These are phyloP conservation scores for Byssoonygena ceratinophila DNA, from an alignment of 2,329 filamentous ascomycete species.

Conservation along the genomic window DNA sequence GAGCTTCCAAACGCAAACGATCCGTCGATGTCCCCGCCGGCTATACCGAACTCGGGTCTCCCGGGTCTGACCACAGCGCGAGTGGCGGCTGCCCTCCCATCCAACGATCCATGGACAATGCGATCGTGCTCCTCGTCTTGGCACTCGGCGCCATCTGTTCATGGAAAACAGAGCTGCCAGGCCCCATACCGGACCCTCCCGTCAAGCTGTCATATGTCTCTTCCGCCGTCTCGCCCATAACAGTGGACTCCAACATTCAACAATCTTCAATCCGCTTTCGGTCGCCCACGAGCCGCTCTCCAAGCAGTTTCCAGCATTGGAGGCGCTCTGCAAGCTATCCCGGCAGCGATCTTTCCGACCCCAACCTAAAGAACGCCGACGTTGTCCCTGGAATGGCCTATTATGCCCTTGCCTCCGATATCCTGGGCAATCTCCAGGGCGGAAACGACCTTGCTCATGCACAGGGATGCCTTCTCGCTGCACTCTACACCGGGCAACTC, in stretches of 20 bases:
- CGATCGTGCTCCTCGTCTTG: constrained; percentile 69
- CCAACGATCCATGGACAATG: constrained; percentile 60
- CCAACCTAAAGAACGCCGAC: constrained; percentile 56
- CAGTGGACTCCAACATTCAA: constrained; percentile 3
- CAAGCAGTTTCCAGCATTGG: constrained; percentile 6
- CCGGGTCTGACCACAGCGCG: constrained; percentile 9
- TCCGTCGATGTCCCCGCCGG: constrained; percentile 12
- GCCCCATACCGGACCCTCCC: constrained; percentile 40
- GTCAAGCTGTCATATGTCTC: constrained; percentile 14
- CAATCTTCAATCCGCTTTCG: constrained; percentile 6
- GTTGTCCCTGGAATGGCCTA: constrained; percentile 82
- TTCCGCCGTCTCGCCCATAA: constrained; percentile 14
- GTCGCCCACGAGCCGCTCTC: constrained; percentile 8
- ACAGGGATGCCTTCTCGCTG: constrained; percentile 73
- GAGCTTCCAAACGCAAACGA: constrained; percentile 16
- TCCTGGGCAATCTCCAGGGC: constrained; percentile 69
- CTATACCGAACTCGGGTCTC: constrained; percentile 12
- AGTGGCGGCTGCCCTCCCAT: constrained; percentile 21
- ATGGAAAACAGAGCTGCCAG: constrained; percentile 40
- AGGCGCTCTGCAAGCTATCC: constrained; percentile 11
- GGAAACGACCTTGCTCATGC: constrained; percentile 73
- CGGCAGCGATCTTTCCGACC: constrained; percentile 19
- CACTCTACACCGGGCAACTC: constrained; percentile 79
- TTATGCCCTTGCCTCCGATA: constrained; percentile 75
- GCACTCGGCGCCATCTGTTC: constrained; percentile 76